Evolutionary conservation across 129 eudicot species (phyloP).

Genomic region (Arctium lappa): DNA sequence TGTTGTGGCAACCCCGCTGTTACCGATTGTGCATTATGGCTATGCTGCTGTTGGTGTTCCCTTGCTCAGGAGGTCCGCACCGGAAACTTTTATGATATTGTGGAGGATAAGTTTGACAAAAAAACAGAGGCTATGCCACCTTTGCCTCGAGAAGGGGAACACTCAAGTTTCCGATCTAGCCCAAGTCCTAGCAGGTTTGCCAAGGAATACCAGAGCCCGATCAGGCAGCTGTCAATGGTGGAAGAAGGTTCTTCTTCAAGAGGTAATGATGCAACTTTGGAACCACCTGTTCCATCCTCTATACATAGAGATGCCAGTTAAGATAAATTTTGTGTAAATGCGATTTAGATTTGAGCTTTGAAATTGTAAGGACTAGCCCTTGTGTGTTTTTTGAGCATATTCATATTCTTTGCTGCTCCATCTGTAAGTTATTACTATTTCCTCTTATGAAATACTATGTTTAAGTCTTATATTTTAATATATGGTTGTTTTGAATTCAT

Average conservation of each 20-base stretch:
- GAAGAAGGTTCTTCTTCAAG: slow-evolving; percentile 42
- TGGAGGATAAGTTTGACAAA: slow-evolving; percentile 27
- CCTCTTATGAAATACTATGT: neutral
- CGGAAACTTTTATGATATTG: slow-evolving; percentile 38
- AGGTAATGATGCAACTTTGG: slow-evolving; percentile 40
- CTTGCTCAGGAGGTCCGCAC: slow-evolving; percentile 64
- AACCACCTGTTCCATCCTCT: slow-evolving; percentile 47
- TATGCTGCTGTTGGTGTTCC: slow-evolving; percentile 57
- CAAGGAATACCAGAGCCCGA: slow-evolving; percentile 33
- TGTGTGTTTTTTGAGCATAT: slow-evolving; percentile 7
- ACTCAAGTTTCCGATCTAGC: neutral
- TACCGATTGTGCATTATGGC: slow-evolving; percentile 49
- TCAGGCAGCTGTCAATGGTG: slow-evolving; percentile 29
- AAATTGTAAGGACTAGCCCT: neutral
- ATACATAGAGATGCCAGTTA: slow-evolving; percentile 43
- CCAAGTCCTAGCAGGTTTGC: slow-evolving; percentile 14
- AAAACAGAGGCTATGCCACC: slow-evolving; percentile 26
- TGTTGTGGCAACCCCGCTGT: slow-evolving; percentile 43
- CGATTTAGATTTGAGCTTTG: neutral
- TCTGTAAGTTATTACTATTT: neutral
- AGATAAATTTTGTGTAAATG: neutral
- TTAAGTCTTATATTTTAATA: neutral
- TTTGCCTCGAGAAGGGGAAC: slow-evolving; percentile 37
- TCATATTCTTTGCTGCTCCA: neutral
- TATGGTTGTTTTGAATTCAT: neutral